Conservation (phyloP, 2,329 filamentous ascomycete species). For the Colletotrichum cuscutae region DNA sequence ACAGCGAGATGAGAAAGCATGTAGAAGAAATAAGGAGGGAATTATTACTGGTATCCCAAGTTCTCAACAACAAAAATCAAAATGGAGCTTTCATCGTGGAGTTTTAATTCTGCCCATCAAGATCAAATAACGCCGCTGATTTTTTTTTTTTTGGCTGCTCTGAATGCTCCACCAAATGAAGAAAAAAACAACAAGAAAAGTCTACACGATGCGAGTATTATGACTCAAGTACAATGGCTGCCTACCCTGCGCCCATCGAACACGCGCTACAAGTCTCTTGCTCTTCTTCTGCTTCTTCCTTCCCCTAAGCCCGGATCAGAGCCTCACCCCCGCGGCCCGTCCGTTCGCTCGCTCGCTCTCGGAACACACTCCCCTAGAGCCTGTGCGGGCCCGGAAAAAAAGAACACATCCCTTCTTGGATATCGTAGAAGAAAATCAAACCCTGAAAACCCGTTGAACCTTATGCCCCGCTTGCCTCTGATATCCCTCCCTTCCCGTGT, state of each 20-base stretch:
- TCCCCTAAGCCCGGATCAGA: background rate
- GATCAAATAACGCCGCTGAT: background rate
- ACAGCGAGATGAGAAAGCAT: background rate
- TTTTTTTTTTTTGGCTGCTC: background rate
- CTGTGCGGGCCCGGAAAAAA: background rate
- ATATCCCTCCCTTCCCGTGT: background rate
- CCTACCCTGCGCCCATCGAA: conserved; percentile 4
- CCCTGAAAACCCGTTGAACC: conserved; percentile 3
- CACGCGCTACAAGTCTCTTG: conserved; percentile 2
- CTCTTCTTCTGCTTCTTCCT: background rate
- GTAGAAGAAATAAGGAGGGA: background rate
- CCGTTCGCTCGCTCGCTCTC: background rate
- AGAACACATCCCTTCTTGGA: conserved; percentile 14
- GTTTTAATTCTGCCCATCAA: background rate
- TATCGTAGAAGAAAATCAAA: background rate
- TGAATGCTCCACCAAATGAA: background rate
- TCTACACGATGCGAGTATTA: conserved; percentile 31
- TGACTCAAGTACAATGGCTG: conserved; percentile 33
- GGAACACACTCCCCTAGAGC: background rate
- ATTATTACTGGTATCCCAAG: background rate
- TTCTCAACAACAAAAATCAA: background rate
- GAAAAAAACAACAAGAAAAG: background rate
- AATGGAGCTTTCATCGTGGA: background rate
- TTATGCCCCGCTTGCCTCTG: background rate
- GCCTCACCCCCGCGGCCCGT: background rate